Evolutionary conservation across 768 basidiomycete genomes (phyloP), one percentile per base, ranked within the genome.

Genomic region (Tulasnella calospora): DNA sequence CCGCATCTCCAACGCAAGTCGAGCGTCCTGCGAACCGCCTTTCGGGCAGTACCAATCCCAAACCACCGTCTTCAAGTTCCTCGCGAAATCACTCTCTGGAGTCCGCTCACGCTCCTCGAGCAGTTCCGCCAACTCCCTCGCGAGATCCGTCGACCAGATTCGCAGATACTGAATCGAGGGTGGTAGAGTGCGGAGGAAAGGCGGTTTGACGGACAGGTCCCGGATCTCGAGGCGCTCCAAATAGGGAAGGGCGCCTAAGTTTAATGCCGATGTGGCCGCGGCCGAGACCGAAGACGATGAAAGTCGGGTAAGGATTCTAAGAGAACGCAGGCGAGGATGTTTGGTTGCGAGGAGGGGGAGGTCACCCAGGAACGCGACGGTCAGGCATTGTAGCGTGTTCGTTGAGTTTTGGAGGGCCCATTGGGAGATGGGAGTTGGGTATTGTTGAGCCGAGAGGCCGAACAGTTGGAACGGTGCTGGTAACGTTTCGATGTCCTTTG

Each of bases 211-310:
- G 17, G 67, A 70, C 36, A 70, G 21, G n/a, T 70, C 67, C 17
- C 67, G 67, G 67, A 70, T 70, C 67, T 70, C 67, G 15, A 70
- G 36, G n/a, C 67, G 67, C 36, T 70, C 67, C 36, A 70, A 38
- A 33, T 30, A 38, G 15, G 67, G 67, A 38, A 70, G 36, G 67
- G 67, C 36, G 36, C 67, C 21, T 33, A 70, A 38, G 30, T 9
- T 21, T 47, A 0, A 12, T 47, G 17, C 46, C 46, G 46, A 47
- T 21, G 46, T 47, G 46, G 46, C 46, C 21, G 46, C 21, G 15
- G 46, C 46, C 15, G 46, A 47, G 46, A 17, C 15, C 17, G 46
- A 46, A 46, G 46, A 47, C 46, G 17, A 47, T 15, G 46, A 47
- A 23, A 70, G 21, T 21, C 67, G 30, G 33, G 67, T 70, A 9